phyloP scores from a whole-genome alignment of 192 early-diverging fungal species.

The Backusella circina region DNA sequence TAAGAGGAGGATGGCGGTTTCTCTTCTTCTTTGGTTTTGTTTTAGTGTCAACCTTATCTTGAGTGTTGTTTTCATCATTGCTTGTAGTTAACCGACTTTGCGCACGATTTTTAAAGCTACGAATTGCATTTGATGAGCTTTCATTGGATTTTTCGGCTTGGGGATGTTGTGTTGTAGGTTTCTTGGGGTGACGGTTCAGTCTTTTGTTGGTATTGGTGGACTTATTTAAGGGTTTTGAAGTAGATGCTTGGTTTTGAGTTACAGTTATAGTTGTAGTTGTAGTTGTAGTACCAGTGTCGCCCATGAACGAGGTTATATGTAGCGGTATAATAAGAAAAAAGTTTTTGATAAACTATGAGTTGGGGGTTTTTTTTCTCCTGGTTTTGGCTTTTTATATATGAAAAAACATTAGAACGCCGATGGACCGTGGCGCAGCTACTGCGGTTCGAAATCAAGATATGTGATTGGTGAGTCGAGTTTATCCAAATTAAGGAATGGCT shows the following conservation, averaged over 20 bases:
- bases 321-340: background rate
- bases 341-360: background rate
- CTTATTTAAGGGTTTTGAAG: background rate
- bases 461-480: background rate
- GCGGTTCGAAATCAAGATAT: background rate
- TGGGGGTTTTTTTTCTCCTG: background rate
- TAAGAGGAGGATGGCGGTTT: background rate
- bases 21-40: slow-evolving; percentile 3
- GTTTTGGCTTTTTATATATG: background rate
- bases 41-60: slow-evolving; percentile 7
- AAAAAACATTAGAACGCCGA: background rate
- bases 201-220: background rate
- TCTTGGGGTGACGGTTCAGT: background rate
- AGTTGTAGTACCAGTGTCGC: background rate
- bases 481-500: no score
- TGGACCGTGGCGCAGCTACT: background rate
- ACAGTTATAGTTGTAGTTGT: background rate
- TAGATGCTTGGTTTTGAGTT: background rate
- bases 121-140: background rate
- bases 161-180: background rate
- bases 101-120: slow-evolving; percentile 7
- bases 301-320: background rate
- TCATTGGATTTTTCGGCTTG: background rate
- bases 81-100: slow-evolving; percentile 8
- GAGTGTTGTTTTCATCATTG: background rate